Conservation (phyloP, 2,329 filamentous ascomycete genomes). For the Pseudogymnoascus sp. region DNA sequence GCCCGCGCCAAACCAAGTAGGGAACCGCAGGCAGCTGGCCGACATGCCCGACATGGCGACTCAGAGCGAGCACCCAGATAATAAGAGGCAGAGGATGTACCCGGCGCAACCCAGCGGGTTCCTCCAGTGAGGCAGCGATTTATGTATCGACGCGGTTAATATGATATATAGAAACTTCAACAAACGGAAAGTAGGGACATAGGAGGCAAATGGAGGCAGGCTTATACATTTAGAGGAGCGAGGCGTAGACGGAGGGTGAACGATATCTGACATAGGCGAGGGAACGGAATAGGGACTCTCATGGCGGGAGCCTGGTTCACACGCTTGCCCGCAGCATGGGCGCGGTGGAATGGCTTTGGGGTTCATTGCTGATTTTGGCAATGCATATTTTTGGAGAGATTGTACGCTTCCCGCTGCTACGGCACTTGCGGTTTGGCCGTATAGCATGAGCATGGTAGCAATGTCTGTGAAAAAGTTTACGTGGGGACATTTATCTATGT, state of each 20-base stretch:
- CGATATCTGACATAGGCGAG: not conserved
- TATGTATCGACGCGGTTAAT: not conserved
- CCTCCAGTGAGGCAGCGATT: constrained; percentile 15
- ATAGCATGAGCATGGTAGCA: not conserved
- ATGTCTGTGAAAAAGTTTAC: constrained; percentile 6
- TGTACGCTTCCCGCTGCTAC: not conserved
- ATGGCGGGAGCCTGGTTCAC: not conserved
- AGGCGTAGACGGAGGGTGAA: not conserved
- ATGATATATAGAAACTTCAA: constrained; percentile 5
- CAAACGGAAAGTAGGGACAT: not conserved
- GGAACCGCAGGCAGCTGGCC: not conserved
- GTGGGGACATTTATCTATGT: not conserved
- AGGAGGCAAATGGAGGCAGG: not conserved
- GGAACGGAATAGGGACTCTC: not conserved
- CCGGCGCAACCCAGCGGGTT: constrained; percentile 18
- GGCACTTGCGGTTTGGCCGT: not conserved
- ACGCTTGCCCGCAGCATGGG: not conserved
- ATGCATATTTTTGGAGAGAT: not conserved
- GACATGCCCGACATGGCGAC: constrained; percentile 3
- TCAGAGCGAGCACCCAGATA: constrained; percentile 24
- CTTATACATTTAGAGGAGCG: constrained; percentile 6
- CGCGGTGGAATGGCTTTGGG: not conserved
- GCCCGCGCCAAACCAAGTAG: not conserved
- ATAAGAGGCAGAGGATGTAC: constrained; percentile 28
- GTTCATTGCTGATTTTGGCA: constrained; percentile 1